Conservation (phyloP, 2,329 filamentous ascomycete genomes). For the Pseudopithomyces chartarum region DNA sequence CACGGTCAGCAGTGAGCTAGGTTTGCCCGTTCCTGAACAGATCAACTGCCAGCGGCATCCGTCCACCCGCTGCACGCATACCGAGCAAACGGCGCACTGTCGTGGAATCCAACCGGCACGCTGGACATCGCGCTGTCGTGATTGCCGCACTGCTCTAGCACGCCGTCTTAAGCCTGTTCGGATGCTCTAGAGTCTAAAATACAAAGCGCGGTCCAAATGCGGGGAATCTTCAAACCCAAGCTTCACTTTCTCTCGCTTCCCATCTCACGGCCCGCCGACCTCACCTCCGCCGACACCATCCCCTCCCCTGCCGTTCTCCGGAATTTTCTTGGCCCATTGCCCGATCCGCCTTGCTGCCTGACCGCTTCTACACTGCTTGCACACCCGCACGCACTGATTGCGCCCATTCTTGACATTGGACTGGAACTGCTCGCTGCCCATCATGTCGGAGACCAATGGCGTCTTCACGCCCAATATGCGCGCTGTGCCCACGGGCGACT, state of each 20-base stretch:
- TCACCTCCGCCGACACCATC: constrained; percentile 21
- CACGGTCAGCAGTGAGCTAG: constrained; percentile 1
- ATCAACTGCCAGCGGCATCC: constrained; percentile 1
- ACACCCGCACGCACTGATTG: constrained; percentile 19
- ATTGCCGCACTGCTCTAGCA: constrained; percentile 35
- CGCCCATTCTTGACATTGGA: constrained; percentile 23
- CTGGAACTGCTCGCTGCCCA: constrained; percentile 30
- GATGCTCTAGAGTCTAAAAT: constrained; percentile 36
- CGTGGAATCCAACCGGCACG: constrained; percentile 24
- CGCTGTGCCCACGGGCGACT: constrained; percentile 48
- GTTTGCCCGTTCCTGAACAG: constrained; percentile 1
- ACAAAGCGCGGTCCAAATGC: constrained; percentile 40
- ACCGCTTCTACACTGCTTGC: constrained; percentile 11
- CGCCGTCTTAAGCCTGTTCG: constrained; percentile 26
- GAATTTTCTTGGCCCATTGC: constrained; percentile 35
- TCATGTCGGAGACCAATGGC: constrained; percentile 44
- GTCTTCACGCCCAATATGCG: constrained; percentile 46
- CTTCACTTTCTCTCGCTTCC: constrained; percentile 38
- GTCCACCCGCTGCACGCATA: constrained; percentile 1
- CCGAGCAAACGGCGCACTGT: constrained; percentile 33
- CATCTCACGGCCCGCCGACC: constrained; percentile 34
- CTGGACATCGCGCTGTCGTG: constrained; percentile 29
- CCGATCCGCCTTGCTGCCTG: constrained; percentile 30
- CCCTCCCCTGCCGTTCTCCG: constrained; percentile 30
- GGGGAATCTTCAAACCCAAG: constrained; percentile 41